Conservation (phyloP, 495 filamentous ascomycete species). For the Penicillium arizonense region DNA sequence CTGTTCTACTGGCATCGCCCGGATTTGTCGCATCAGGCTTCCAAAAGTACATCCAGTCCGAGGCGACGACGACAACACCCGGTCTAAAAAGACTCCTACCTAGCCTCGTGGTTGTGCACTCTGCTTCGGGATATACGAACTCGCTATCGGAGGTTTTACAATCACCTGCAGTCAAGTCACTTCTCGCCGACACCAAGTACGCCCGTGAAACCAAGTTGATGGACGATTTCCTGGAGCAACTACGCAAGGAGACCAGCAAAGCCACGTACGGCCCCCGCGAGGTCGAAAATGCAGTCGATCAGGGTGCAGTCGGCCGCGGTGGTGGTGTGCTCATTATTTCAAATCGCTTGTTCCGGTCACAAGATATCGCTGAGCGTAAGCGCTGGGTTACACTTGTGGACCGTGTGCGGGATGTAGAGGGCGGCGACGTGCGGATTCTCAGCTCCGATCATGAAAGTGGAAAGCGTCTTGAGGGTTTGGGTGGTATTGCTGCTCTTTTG, state of each 20-base stretch:
- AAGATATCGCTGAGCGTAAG: conserved; percentile 76
- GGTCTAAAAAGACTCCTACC: conserved; percentile 64
- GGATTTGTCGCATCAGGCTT: conserved; percentile 84
- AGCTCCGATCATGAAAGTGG: conserved; percentile 96
- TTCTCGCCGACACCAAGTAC: conserved; percentile 81
- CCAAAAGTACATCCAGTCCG: conserved; percentile 72
- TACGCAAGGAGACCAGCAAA: conserved; percentile 82
- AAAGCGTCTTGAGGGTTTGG: conserved; percentile 76
- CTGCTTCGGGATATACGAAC: conserved; percentile 80
- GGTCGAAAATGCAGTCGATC: conserved; percentile 80
- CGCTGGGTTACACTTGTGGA: conserved; percentile 86
- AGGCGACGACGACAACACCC: conserved; percentile 55
- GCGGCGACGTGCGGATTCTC: conserved; percentile 82
- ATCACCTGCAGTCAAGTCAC: conserved; percentile 69
- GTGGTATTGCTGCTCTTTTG: conserved; percentile 84
- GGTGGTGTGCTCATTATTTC: conserved; percentile 83
- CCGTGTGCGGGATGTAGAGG: conserved; percentile 76
- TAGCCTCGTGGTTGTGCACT: conserved; percentile 75
- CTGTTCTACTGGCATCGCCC: conserved; percentile 84
- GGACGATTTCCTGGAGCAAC: conserved; percentile 76
- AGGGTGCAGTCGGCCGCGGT: conserved; percentile 84
- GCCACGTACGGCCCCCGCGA: conserved; percentile 91
- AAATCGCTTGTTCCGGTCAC: conserved; percentile 79
- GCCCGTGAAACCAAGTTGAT: conserved; percentile 80
- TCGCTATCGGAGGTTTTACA: conserved; percentile 82